Conservation (phyloP, 768 basidiomycete species). For the Russula virescens region DNA sequence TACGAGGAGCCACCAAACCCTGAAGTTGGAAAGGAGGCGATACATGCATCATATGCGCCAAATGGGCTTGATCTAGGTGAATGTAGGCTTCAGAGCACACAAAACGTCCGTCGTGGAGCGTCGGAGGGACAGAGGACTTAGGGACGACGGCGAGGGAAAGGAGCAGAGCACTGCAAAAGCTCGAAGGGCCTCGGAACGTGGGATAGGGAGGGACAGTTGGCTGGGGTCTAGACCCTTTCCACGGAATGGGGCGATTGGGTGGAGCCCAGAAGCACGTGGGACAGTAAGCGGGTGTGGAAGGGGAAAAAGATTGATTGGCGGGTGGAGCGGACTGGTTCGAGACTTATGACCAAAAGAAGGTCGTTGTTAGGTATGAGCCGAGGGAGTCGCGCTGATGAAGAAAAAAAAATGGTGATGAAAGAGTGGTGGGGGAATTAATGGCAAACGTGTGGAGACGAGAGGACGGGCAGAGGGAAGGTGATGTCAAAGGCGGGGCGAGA, state of each 20-base stretch:
- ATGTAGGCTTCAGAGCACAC: neutral
- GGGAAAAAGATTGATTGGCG: constrained; percentile 11
- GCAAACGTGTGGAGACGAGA: too few relatives aligned
- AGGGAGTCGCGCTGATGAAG: neutral
- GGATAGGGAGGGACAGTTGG: neutral
- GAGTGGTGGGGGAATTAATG: too few relatives aligned
- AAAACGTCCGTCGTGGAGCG: neutral
- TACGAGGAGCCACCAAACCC: neutral
- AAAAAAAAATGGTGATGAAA: neutral
- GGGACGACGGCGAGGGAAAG: neutral
- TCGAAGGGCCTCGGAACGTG: too few relatives aligned
- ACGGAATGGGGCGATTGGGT: constrained; percentile 17
- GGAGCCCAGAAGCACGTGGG: constrained; percentile 16
- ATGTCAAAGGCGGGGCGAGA: neutral
- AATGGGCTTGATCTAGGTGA: neutral
- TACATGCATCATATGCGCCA: neutral
- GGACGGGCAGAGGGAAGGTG: neutral
- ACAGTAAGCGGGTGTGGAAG: constrained; percentile 3
- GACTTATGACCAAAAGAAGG: constrained; percentile 10
- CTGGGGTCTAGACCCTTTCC: constrained; percentile 12
- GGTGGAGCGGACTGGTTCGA: constrained; percentile 10
- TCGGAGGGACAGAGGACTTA: constrained; percentile 7
- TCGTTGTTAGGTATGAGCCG: neutral
- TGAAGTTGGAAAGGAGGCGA: neutral
- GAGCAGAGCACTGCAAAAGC: neutral